A percentile compares a stretch with the other conserved stretches of the same genome.
Evolutionary conservation across 2,329 filamentous ascomycete genomes (phyloP).

Genomic region (Fusarium tupiense): DNA sequence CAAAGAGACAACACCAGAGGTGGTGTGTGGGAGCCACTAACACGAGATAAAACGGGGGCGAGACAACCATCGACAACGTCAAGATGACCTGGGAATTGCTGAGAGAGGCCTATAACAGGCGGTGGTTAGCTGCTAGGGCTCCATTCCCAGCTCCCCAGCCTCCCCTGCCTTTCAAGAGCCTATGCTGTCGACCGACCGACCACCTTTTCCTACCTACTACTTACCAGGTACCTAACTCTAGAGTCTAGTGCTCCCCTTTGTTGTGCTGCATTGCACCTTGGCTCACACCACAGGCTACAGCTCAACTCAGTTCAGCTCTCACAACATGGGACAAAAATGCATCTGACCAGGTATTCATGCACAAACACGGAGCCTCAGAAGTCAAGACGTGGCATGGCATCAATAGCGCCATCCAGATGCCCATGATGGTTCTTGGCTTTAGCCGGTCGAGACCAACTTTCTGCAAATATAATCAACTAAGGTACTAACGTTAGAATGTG

Average conservation of each 20-base stretch:
- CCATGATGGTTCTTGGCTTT: constrained; percentile 15
- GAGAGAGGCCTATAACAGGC: background rate
- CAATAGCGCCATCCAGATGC: constrained; percentile 17
- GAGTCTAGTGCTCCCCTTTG: background rate
- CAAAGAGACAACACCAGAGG: constrained; percentile 18
- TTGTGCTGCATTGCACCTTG: background rate
- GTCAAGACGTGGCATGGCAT: constrained; percentile 32
- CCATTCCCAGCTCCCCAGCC: constrained; percentile 3
- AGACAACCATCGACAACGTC: constrained; percentile 19
- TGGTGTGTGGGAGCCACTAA: constrained; percentile 48
- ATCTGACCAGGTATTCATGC: constrained; percentile 17
- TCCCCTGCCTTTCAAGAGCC: background rate
- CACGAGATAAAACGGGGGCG: constrained; percentile 43
- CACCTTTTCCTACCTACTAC: background rate
- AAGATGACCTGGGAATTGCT: constrained; percentile 30
- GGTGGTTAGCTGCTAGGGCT: constrained; percentile 8
- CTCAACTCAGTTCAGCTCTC: constrained; percentile 3
- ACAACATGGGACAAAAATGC: constrained; percentile 15
- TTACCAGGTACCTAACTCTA: too few relatives aligned
- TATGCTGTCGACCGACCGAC: background rate
- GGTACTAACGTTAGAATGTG: background rate
- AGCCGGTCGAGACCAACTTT: constrained; percentile 5
- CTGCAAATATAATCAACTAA: constrained; percentile 1
- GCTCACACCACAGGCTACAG: constrained; percentile 3
- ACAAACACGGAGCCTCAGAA: constrained; percentile 15